Conservation (phyloP, 768 basidiomycete species). For the Myochromella boudieri region DNA sequence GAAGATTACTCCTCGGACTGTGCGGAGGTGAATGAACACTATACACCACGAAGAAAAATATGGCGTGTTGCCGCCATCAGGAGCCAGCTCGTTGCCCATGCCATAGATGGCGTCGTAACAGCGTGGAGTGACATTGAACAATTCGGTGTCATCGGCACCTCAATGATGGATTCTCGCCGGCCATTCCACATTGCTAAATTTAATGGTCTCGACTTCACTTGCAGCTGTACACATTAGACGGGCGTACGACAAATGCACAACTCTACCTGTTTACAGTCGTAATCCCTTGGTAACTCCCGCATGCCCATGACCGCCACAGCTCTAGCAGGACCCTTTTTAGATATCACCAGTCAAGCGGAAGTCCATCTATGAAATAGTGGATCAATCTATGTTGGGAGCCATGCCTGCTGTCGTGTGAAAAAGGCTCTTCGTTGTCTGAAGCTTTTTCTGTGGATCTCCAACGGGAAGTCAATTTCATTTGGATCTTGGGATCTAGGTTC, state of each 20-base stretch:
- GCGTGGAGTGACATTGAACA: background rate
- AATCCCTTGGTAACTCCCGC: conserved; percentile 2
- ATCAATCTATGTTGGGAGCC: conserved; percentile 6
- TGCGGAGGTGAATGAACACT: too few relatives aligned
- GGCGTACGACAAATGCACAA: too few relatives aligned
- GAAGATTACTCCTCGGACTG: too few relatives aligned
- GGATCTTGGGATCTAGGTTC: conserved; percentile 10
- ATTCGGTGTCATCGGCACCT: background rate
- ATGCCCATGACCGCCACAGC: background rate
- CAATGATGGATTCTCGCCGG: too few relatives aligned
- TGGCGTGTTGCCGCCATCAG: too few relatives aligned
- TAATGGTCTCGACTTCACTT: too few relatives aligned
- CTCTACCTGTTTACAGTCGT: too few relatives aligned
- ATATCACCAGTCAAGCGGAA: conserved; percentile 1
- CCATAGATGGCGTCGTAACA: background rate
- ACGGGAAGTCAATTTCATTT: conserved; percentile 11
- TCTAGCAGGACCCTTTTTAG: background rate
- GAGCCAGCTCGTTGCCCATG: background rate
- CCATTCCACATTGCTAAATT: too few relatives aligned
- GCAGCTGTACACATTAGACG: too few relatives aligned
- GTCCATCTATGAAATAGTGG: background rate
- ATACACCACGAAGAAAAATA: too few relatives aligned
- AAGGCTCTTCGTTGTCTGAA: background rate
- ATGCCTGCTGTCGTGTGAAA: conserved; percentile 8
- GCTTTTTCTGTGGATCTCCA: conserved; percentile 6